A percentile compares a stretch with the other conserved stretches of the same genome.
phyloP scores from a whole-genome alignment of 2,329 filamentous ascomycete genomes.

The Fonsecaea nubica region DNA sequence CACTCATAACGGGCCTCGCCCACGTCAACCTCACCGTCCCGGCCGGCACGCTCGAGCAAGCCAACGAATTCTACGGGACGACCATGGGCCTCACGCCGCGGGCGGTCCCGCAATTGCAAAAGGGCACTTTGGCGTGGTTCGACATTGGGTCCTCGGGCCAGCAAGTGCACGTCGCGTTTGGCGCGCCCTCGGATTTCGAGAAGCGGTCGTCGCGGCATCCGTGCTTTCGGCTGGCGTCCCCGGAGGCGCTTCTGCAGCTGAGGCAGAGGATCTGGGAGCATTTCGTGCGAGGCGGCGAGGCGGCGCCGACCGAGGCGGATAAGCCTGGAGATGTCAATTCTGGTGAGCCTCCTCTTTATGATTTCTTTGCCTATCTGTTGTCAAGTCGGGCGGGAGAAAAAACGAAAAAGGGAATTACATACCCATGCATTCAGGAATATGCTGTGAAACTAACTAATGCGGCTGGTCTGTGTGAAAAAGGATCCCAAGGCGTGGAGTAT shows the following conservation, averaged over 20 bases:
- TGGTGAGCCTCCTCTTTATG: conserved; percentile 42
- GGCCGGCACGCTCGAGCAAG: conserved; percentile 57
- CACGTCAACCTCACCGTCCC: conserved; percentile 68
- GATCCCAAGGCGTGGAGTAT: conserved; percentile 64
- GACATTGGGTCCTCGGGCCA: conserved; percentile 28
- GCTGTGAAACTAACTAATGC: background rate
- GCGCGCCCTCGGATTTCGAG: conserved; percentile 63
- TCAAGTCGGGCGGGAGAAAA: background rate
- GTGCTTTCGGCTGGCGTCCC: conserved; percentile 62
- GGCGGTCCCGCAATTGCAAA: conserved; percentile 61
- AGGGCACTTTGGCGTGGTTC: conserved; percentile 62
- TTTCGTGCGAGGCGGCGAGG: conserved; percentile 54
- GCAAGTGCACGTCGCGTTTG: conserved; percentile 62
- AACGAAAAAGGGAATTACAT: too few relatives aligned
- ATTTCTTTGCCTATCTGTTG: background rate
- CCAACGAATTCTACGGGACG: conserved; percentile 61
- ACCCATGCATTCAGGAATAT: too few relatives aligned
- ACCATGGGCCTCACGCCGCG: conserved; percentile 63
- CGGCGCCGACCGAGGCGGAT: conserved; percentile 63
- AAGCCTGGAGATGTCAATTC: conserved; percentile 58
- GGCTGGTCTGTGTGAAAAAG: conserved; percentile 40
- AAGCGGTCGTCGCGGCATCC: conserved; percentile 60
- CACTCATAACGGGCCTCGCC: conserved; percentile 60
- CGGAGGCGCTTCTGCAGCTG: conserved; percentile 57
- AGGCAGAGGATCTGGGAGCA: conserved; percentile 61